Percentiles rank a stretch among this genome's conserved stretches.
phyloP scores from a whole-genome alignment of 2,329 filamentous ascomycete genomes.

The Alternaria metachromatica region DNA sequence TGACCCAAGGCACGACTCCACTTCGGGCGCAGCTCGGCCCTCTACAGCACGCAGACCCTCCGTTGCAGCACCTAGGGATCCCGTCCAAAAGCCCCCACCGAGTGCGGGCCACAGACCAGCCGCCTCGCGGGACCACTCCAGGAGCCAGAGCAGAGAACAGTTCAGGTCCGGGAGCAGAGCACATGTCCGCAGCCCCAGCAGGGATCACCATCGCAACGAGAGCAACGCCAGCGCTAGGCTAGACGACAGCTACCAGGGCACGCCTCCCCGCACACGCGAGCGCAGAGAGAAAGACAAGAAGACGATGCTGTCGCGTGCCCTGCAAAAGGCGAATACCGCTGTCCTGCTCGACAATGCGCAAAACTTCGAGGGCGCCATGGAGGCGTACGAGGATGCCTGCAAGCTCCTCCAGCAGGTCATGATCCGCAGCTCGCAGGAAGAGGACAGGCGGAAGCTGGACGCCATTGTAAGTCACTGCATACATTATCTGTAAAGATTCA shows the following conservation, averaged over 20 bases:
- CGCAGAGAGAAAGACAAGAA: slow-evolving; percentile 69
- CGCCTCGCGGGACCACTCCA: slow-evolving; percentile 23
- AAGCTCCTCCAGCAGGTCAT: slow-evolving; percentile 87
- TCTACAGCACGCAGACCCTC: slow-evolving; percentile 33
- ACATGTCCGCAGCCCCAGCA: slow-evolving; percentile 11
- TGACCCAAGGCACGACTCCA: slow-evolving; percentile 39
- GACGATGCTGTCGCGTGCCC: slow-evolving; percentile 92
- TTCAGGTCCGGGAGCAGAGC: slow-evolving; percentile 19
- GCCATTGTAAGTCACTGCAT: slow-evolving; percentile 76
- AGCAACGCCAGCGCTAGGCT: slow-evolving; percentile 42
- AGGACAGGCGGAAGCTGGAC: slow-evolving; percentile 89
- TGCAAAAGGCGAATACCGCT: slow-evolving; percentile 94
- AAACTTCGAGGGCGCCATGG: slow-evolving; percentile 89
- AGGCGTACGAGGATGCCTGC: slow-evolving; percentile 91
- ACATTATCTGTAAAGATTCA: neutral
- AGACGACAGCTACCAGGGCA: slow-evolving; percentile 42
- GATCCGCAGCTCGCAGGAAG: slow-evolving; percentile 79
- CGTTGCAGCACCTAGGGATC: slow-evolving; percentile 17
- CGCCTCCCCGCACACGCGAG: slow-evolving; percentile 50
- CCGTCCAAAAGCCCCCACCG: slow-evolving; percentile 29
- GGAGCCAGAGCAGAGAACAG: slow-evolving; percentile 32
- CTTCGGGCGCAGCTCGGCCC: slow-evolving; percentile 25
- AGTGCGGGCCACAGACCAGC: slow-evolving; percentile 27
- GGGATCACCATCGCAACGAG: slow-evolving; percentile 36
- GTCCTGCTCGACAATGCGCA: slow-evolving; percentile 95